Base-by-base conservation (phyloP, 2,329 filamentous ascomycete species). In the Pseudocercospora musae region DNA sequence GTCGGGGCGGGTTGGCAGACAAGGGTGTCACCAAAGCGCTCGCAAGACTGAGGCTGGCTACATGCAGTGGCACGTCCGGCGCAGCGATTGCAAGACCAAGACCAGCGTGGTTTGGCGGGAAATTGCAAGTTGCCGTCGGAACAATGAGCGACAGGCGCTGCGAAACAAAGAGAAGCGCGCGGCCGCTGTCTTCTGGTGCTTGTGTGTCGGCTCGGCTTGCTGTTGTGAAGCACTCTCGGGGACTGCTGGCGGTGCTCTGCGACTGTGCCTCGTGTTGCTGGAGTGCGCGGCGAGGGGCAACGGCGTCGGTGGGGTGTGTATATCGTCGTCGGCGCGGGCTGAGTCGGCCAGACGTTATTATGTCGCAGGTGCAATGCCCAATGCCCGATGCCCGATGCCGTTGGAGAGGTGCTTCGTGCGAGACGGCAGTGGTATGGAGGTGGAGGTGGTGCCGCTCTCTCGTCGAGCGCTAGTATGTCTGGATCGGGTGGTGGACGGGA, bases 101-200 rank as follows among this genome's bases (percentile, higher is more conserved):
- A 62, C 60, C 42, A 58, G 52, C 60, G 52, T 55, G 58, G 64
- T 64, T 48, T 48, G 62, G 59, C 62, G 62, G 60, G 62, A 69
- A 56, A 67, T 67, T 69, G 66, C 63, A 66, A 62, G 55, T 33
- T 37, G 44, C 44, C 37, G 55, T 31, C 48, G 57, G 60, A 59
- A 70, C 68, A 70, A 70, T 69, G 68, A 66, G 57, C 61, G 62
- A 59, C 52, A 54, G 60, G 23, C 31, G 63, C 58, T 64, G 62
- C 62, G 57, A 56, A 52, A 67, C 65, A 66, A 66, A 66, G 64
- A 52, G 40, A 46, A 27, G 49, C 44, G 42, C 55, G 37, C 44
- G 40, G 48, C 59, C 31, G 59, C 52, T 58, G 61, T 60, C 37
- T 57, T 49, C 53, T 25, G 21, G 56, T 40, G 48, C 55, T 56